Conservation (phyloP, 2,329 filamentous ascomycete species). For the Fusarium xyrophilum region DNA sequence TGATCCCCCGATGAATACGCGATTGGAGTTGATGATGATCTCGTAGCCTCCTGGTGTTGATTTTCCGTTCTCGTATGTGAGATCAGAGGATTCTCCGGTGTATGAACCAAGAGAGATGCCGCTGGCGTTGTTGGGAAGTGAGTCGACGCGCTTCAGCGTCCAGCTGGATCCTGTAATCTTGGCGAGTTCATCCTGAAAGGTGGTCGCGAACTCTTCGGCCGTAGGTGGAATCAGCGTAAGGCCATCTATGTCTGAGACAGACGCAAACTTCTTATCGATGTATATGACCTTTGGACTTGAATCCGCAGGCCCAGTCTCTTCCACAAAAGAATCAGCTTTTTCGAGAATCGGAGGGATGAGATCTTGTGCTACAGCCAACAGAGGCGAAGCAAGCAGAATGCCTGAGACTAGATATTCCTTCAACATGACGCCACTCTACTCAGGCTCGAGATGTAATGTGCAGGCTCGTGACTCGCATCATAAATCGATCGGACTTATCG, state of each 20-base stretch:
- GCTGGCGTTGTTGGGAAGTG: background rate
- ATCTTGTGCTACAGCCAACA: background rate
- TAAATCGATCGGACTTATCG: background rate
- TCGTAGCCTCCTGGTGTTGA: slow-evolving; percentile 14
- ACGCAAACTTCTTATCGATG: background rate
- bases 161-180: slow-evolving; percentile 7
- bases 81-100: background rate
- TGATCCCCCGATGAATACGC: slow-evolving; percentile 12
- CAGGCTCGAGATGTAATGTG: rapidly evolving
- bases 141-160: background rate
- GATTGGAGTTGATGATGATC: slow-evolving; percentile 1
- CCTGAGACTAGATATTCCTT: background rate
- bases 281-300: background rate
- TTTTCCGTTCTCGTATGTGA: slow-evolving; percentile 4
- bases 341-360: slow-evolving; percentile 5
- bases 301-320: background rate
- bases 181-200: slow-evolving; percentile 6
- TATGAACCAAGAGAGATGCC: slow-evolving; percentile 2
- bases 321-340: background rate
- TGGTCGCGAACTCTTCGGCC: slow-evolving; percentile 2
- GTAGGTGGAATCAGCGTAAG: slow-evolving; percentile 6
- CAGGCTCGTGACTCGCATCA: background rate
- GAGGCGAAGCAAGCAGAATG: background rate
- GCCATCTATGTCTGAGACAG: background rate
- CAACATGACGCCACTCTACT: background rate